Evolutionary conservation across 2,329 filamentous ascomycete genomes (phyloP), one percentile per base, ranked within the genome.

Genomic region (Claviceps lovelessii): DNA sequence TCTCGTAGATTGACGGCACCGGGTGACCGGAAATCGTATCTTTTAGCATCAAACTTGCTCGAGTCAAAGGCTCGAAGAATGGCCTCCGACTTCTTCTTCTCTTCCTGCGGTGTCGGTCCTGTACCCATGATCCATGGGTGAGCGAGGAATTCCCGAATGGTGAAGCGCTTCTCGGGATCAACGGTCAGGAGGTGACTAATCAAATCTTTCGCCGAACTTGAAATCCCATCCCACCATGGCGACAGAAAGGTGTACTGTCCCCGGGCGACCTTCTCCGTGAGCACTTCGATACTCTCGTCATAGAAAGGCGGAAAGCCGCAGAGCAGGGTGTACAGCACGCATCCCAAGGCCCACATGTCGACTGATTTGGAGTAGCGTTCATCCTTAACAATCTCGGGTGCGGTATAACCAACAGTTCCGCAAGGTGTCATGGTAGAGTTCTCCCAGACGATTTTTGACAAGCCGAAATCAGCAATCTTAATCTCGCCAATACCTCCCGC

Each of bases 141-240:
- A n/a, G 79, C 80, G 56, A 98, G 75, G 72, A 98, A 98, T 65
- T 97, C 85, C 57, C 80, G 83, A 66, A 98, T 98, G 3, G 88
- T 90, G 70, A 89, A 98, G 19, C 93, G 84, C 76, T 95, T 91
- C 58, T 95, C 89, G 0, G 93, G 93, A 61, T 98, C 90, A 57
- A 98, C 93, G 0, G 89, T 94, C 58, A 98, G 74, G 0, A 98
- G 80, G 68, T 98, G 93, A 5, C 87, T 88, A 56, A 98, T 91
- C 10, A 98, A 76, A 63, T 98, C 91, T 68, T 97, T 89, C 0
- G 93, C 93, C 4, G 88, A 85, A 68, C 93, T 90, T 57, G 91
- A 96, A 58, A 98, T 97, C 56, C 96, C 90, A 62, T 98, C 93
- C 93, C 93, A 98, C 93, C 93, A 98, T 0, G 93, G 93, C 3